Conservation (phyloP, 1,284 basidiomycete genomes). For the Meira miltonrushii region DNA sequence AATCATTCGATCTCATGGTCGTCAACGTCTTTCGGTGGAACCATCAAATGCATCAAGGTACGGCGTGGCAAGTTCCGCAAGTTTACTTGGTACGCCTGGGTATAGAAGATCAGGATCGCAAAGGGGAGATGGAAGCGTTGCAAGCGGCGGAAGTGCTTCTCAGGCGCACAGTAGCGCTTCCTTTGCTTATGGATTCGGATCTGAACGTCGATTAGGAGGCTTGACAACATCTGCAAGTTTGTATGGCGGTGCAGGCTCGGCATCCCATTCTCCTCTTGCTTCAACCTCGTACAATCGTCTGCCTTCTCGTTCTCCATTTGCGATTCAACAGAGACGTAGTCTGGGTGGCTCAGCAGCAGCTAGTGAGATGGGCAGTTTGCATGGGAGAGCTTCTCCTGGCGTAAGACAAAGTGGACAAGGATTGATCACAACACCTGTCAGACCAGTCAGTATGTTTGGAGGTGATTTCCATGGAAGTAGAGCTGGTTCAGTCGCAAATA, state of each 20-base stretch:
- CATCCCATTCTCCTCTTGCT: constrained; percentile 18
- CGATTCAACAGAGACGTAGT: background rate
- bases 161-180: constrained; percentile 21
- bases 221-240: constrained; percentile 17
- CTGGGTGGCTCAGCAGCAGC: constrained; percentile 1
- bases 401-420: constrained; percentile 6
- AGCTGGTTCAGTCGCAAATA: background rate
- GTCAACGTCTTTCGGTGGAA: constrained; percentile 2
- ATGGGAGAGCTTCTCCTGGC: background rate
- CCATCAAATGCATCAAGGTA: background rate
- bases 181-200: constrained; percentile 34
- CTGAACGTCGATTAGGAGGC: constrained; percentile 23
- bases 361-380: background rate
- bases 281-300: constrained; percentile 26
- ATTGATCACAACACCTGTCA: background rate
- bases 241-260: constrained; percentile 17
- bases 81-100: background rate
- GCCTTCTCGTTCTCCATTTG: constrained; percentile 20
- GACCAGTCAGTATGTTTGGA: constrained; percentile 3
- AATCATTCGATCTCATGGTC: constrained; percentile 4
- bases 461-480: background rate
- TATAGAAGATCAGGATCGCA: constrained; percentile 20
- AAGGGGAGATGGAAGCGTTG: constrained; percentile 24
- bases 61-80: background rate
- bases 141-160: constrained; percentile 18